Percentiles rank a stretch among this genome's conserved stretches.
These are phyloP conservation scores for Xylaria sp. DNA, from an alignment of 2,329 filamentous ascomycete species.

Conservation along the genomic window DNA sequence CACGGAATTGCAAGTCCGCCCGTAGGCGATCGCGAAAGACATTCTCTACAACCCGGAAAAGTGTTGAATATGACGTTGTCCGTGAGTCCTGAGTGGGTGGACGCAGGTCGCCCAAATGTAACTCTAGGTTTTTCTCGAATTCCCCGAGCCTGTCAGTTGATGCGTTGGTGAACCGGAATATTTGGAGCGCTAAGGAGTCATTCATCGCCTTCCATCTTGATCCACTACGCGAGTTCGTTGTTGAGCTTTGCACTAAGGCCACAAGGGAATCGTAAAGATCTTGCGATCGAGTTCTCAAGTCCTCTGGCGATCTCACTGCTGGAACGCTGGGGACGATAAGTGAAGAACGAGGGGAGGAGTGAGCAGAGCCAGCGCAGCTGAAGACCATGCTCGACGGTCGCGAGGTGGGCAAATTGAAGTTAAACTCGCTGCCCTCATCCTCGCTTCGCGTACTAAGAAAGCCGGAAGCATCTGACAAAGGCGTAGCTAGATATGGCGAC, in stretches of 20 bases:
- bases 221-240: slow-evolving; percentile 53
- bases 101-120: slow-evolving; percentile 53
- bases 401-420: slow-evolving; percentile 59
- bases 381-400: slow-evolving; percentile 64
- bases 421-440: slow-evolving; percentile 54
- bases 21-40: slow-evolving; percentile 61
- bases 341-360: slow-evolving; percentile 63
- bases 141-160: slow-evolving; percentile 58
- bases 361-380: slow-evolving; percentile 59
- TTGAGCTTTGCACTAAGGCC: slow-evolving; percentile 63
- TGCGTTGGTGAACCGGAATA: slow-evolving; percentile 65
- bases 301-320: slow-evolving; percentile 52
- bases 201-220: slow-evolving; percentile 64
- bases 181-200: slow-evolving; percentile 65
- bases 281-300: slow-evolving; percentile 54
- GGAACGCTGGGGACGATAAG: slow-evolving; percentile 54
- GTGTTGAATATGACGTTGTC: slow-evolving; percentile 50
- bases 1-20: slow-evolving; percentile 58
- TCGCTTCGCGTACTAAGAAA: slow-evolving; percentile 43
- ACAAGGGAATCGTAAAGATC: slow-evolving; percentile 64
- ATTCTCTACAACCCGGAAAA: slow-evolving; percentile 61
- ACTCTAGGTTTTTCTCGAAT: slow-evolving; percentile 61
- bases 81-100: slow-evolving; percentile 14
- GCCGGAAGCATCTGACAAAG: slow-evolving; percentile 44
- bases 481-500: slow-evolving; percentile 41